Evolutionary conservation across 139 green algal species (phyloP).

Genomic region (Mychonastes homosphaera): DNA sequence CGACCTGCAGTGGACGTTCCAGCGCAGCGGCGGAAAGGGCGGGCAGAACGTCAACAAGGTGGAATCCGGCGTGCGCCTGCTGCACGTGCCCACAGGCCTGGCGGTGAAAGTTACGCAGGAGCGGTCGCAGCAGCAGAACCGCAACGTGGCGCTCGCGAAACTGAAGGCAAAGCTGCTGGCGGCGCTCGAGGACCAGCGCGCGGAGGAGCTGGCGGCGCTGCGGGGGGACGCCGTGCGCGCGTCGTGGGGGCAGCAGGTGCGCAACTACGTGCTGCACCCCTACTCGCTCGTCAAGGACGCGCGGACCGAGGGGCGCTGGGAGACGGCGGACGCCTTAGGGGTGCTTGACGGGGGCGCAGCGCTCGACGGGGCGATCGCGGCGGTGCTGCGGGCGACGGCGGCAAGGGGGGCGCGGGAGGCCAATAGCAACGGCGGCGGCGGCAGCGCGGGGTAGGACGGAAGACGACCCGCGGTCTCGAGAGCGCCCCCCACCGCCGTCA

Average conservation of each 20-base stretch:
- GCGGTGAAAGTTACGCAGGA: slow-evolving; percentile 73
- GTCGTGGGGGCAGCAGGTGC: slow-evolving; percentile 94
- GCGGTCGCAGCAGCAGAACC: slow-evolving; percentile 65
- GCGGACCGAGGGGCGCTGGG: too few relatives aligned
- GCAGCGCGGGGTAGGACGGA: too few relatives aligned
- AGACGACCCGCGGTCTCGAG: too few relatives aligned
- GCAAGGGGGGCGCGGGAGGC: too few relatives aligned
- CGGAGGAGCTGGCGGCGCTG: slow-evolving; percentile 59
- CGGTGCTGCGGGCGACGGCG: too few relatives aligned
- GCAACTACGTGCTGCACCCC: slow-evolving; percentile 96
- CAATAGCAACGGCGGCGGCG: too few relatives aligned
- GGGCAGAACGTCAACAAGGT: slow-evolving; percentile 99
- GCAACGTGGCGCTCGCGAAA: slow-evolving; percentile 46
- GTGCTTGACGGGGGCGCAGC: too few relatives aligned
- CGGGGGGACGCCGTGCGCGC: slow-evolving; percentile 84
- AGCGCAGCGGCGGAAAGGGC: slow-evolving; percentile 61
- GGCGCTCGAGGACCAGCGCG: slow-evolving; percentile 76
- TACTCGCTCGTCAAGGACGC: slow-evolving; percentile 95
- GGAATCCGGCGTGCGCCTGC: slow-evolving; percentile 28
- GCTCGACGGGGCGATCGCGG: too few relatives aligned
- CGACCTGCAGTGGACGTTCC: slow-evolving; percentile 84
- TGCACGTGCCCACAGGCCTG: slow-evolving; percentile 80
- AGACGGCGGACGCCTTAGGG: too few relatives aligned
- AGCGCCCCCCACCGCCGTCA: too few relatives aligned
- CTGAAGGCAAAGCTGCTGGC: slow-evolving; percentile 69